Base-by-base conservation (phyloP, 306 rosid species). In the Mimosa pudica region DNA sequence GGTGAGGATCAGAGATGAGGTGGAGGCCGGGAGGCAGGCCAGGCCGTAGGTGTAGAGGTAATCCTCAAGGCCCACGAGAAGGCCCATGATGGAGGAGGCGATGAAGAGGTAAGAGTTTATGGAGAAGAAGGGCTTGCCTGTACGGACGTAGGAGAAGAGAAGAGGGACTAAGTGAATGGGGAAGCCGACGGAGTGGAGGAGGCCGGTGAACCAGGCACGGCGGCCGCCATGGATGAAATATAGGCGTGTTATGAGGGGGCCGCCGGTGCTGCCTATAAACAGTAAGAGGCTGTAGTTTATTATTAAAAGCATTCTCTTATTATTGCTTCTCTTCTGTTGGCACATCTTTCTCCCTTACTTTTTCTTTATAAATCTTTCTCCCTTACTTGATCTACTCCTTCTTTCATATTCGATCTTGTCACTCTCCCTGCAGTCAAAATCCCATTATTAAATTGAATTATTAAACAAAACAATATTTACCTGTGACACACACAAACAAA, bases 151-250 rank as follows among this genome's bases (percentile, higher is more conserved):
- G 9, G 83, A 66, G 61, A 87, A 20, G 63, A 73, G 4, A 4
- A 90, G 33, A 10, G 97, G 97, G 71, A 92, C 1, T 51, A 94
- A 66, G 6, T 88, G 77, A 74, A 92, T 9, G 0, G 98, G 98
- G 61, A 87, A 94, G 66, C 79, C 30, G 30, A 24, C 30, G 30
- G 30, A 24, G 30, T 24, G 30, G 30, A 24, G 30, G 30, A 24
- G 30, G 30, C 30, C 82, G 0, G 93, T 86, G 55, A 94, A 87
- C 97, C 98, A 90, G 8, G 87, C 77, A 13, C 96, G 89, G 0
- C 89, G 84, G 58, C 98, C 98, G 10, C 98, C 98, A 11, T 90
- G 90, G 77, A 88, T 38, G 89, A 88, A 94, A 87, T 94, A 94
- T 47, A 92, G 89, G 11, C 98, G 91, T 86, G 85, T 82, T 16